phyloP scores from a whole-genome alignment of 257 asterid species.

The Nicotiana undulata region DNA sequence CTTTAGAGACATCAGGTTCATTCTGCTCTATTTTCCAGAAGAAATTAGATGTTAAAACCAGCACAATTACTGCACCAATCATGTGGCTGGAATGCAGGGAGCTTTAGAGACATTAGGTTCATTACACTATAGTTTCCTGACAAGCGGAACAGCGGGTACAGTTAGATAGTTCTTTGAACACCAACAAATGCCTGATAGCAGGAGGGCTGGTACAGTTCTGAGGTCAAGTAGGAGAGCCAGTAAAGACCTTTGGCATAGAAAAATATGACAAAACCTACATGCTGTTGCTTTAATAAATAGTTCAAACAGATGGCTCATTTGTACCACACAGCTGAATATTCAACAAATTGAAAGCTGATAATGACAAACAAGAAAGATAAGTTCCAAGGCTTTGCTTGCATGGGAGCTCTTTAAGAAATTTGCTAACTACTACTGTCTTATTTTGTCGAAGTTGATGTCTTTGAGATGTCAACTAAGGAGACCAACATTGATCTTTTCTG shows the following conservation, averaged over 20 bases:
- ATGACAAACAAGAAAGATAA: background rate
- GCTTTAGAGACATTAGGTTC: background rate
- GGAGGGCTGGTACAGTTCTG: background rate
- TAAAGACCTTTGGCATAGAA: background rate
- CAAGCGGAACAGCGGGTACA: background rate
- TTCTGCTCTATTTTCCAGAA: background rate
- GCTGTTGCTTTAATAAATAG: background rate
- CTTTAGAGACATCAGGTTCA: slow-evolving; percentile 1
- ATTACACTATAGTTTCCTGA: background rate
- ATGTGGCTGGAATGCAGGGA: background rate
- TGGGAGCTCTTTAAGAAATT: background rate
- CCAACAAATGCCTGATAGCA: background rate
- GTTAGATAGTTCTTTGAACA: background rate
- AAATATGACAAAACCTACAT: background rate
- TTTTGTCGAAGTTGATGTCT: background rate
- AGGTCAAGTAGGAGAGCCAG: background rate
- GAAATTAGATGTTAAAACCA: background rate
- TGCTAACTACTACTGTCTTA: background rate
- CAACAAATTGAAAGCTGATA: background rate
- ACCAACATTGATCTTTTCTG: background rate
- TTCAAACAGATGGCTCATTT: background rate
- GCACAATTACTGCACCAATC: background rate
- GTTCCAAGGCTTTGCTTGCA: background rate
- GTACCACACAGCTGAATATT: background rate
- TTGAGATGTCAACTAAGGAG: background rate